Conservation (phyloP, 495 filamentous ascomycete genomes). For the Evansstolkia leycettana region DNA sequence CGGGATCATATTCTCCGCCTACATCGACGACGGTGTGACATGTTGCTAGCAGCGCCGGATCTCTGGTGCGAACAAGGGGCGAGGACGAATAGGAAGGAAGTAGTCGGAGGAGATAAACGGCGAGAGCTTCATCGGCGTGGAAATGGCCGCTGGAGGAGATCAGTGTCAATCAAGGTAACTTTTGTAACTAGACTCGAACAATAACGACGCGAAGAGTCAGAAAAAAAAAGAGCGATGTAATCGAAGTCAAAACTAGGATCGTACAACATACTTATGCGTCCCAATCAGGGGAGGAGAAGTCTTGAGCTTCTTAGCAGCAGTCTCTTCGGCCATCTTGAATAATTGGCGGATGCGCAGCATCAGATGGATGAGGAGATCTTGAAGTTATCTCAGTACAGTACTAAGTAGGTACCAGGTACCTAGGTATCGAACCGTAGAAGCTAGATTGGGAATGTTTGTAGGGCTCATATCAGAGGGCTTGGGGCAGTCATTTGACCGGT, state of each 20-base stretch:
- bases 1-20: conserved; percentile 74
- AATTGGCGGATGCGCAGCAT: conserved; percentile 20
- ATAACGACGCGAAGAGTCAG: too few relatives aligned
- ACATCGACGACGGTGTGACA: conserved; percentile 97
- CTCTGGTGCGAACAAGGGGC: conserved; percentile 74
- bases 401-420: too few relatives aligned
- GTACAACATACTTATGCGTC: conserved; percentile 59
- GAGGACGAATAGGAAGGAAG: conserved; percentile 69
- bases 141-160: conserved; percentile 64
- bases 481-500: too few relatives aligned
- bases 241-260: not conserved
- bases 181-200: too few relatives aligned
- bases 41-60: conserved; percentile 59
- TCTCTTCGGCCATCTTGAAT: conserved; percentile 50
- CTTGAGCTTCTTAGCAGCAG: conserved; percentile 61
- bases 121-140: conserved; percentile 98
- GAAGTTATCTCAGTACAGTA: not conserved
- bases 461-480: conserved; percentile 9
- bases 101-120: conserved; percentile 86
- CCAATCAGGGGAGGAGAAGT: conserved; percentile 55
- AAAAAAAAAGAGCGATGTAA: conserved; percentile 6
- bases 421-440: not conserved
- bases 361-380: conserved; percentile 5
- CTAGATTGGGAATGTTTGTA: conserved; percentile 1
- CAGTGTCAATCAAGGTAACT: conserved; percentile 1